Evolutionary conservation across 2,329 filamentous ascomycete species (phyloP).

Genomic region (Trichoderma asperellum): DNA sequence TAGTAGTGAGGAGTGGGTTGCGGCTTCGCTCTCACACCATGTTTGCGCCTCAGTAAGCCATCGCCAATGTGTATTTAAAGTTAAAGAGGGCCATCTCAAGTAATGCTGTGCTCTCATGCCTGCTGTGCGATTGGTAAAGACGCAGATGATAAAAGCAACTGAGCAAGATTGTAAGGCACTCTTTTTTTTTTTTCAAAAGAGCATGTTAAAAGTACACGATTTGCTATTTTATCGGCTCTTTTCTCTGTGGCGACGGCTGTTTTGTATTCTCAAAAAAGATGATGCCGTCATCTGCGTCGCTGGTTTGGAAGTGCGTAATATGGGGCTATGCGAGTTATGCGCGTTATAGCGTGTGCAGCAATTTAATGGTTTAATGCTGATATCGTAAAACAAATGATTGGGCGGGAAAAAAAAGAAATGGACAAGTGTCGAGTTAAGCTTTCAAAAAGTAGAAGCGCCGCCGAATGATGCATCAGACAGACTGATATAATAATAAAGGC

Average conservation of each 20-base stretch:
- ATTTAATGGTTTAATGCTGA: constrained; percentile 1
- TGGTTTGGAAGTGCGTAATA: not conserved
- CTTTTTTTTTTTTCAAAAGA: not conserved
- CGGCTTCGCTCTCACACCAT: not conserved
- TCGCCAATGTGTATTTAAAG: not conserved
- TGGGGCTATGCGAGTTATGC: not conserved
- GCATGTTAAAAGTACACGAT: not conserved
- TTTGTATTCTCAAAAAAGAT: not conserved
- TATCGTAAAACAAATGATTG: constrained; percentile 11
- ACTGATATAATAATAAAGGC: constrained; percentile 88
- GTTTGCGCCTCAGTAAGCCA: not conserved
- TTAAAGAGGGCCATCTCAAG: not conserved
- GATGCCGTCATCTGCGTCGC: not conserved
- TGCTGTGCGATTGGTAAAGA: not conserved
- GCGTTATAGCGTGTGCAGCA: not conserved
- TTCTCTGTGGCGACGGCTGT: not conserved
- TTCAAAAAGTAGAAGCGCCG: not conserved
- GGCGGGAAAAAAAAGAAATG: not conserved
- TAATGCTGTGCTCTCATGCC: not conserved
- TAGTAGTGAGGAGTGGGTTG: not conserved
- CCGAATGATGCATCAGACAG: constrained; percentile 41
- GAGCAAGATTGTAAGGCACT: not conserved
- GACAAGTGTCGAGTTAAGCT: not conserved
- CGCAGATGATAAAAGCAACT: not conserved
- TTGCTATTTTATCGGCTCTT: not conserved